phyloP scores from a whole-genome alignment of 1,284 basidiomycete species.

The Trichosporon faecale region DNA sequence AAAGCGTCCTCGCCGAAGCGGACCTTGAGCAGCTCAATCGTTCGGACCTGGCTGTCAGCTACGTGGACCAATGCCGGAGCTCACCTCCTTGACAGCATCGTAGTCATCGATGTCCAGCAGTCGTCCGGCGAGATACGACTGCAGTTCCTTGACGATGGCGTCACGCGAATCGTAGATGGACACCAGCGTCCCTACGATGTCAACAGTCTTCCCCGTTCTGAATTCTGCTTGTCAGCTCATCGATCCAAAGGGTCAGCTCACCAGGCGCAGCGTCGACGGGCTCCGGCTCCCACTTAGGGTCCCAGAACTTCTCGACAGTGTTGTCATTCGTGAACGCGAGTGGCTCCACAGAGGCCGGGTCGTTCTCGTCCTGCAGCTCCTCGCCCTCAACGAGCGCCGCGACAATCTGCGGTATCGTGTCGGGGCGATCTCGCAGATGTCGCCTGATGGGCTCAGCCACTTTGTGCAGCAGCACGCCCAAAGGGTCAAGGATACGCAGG shows the following conservation, averaged over 20 bases:
- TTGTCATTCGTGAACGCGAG: constrained; percentile 65
- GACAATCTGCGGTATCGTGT: constrained; percentile 91
- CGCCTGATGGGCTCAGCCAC: constrained; percentile 84
- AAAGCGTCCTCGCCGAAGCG: constrained; percentile 86
- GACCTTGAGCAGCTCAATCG: constrained; percentile 86
- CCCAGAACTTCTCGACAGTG: constrained; percentile 71
- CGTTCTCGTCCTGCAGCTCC: constrained; percentile 58
- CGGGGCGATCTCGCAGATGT: constrained; percentile 76
- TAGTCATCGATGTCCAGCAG: constrained; percentile 75
- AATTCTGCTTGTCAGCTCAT: constrained; percentile 61
- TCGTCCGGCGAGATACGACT: constrained; percentile 78
- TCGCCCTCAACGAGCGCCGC: constrained; percentile 82
- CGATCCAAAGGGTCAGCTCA: constrained; percentile 50
- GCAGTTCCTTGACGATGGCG: constrained; percentile 88
- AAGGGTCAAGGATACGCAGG: constrained; percentile 83
- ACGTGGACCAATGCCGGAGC: background rate
- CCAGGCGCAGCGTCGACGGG: constrained; percentile 89
- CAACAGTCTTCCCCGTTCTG: constrained; percentile 77
- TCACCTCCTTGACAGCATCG: constrained; percentile 75
- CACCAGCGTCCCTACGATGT: constrained; percentile 88
- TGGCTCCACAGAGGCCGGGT: constrained; percentile 29
- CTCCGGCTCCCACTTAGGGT: constrained; percentile 89
- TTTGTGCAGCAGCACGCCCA: constrained; percentile 84
- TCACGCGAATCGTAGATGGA: constrained; percentile 95
- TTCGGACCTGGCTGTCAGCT: constrained; percentile 63